These are phyloP conservation scores for Westerdykella ornata DNA, from an alignment of 2,329 filamentous ascomycete genomes.

Conservation along the genomic window DNA sequence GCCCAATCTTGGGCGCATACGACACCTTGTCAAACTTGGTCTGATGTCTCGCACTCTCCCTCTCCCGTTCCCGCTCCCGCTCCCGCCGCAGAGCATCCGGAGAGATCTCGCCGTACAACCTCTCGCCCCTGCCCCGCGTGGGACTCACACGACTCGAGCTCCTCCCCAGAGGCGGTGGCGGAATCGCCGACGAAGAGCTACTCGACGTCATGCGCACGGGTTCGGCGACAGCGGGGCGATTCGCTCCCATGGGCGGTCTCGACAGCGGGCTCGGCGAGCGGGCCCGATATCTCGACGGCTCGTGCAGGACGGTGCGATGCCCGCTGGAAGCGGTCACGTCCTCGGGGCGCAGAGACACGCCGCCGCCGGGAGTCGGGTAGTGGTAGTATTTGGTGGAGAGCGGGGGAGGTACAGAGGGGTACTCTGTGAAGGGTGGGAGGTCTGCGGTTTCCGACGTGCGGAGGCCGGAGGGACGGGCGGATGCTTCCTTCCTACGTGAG, in stretches of 20 bases:
- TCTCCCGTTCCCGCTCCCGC: conserved; percentile 10
- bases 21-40: conserved; percentile 30
- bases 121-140: conserved; percentile 20
- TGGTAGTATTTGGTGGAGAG: conserved; percentile 22
- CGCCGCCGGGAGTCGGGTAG: conserved; percentile 21
- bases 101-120: conserved; percentile 23
- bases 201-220: conserved; percentile 6
- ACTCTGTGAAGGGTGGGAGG: conserved; percentile 20
- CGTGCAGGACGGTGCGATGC: conserved; percentile 29
- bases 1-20: conserved; percentile 25
- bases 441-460: conserved; percentile 21
- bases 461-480: conserved; percentile 23
- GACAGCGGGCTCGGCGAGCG: conserved; percentile 26
- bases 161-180: conserved; percentile 16
- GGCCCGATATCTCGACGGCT: conserved; percentile 24
- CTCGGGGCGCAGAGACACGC: conserved; percentile 18
- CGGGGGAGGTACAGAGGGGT: conserved; percentile 17
- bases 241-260: conserved; percentile 30
- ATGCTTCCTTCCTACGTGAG: conserved; percentile 23
- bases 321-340: conserved; percentile 18
- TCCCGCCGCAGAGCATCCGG: no score
- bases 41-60: conserved; percentile 12
- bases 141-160: conserved; percentile 13
- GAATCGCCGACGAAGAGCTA: conserved; percentile 7
- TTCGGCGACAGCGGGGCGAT: conserved; percentile 17